Base-by-base conservation (phyloP, 2,329 filamentous ascomycete species). In the Parascedosporium putredinis region DNA sequence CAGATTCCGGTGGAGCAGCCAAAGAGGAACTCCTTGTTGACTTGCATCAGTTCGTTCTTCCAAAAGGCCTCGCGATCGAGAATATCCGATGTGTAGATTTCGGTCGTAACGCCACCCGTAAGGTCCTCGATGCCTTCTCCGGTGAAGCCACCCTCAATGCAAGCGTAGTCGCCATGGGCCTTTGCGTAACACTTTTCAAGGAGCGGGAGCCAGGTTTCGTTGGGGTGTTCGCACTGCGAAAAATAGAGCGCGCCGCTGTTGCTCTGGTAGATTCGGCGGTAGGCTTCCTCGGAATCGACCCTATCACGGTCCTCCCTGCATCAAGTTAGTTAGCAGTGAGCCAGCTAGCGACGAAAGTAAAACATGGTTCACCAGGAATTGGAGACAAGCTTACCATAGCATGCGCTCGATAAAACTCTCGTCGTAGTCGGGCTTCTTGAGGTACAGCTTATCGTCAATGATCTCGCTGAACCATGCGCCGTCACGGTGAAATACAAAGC, bases 131-230 rank as follows among this genome's bases (percentile, higher is more conserved):
- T 69, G 5, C 72, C 78, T 57, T 81, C 78, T 16, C 78, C 72
- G 9, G 70, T 70, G 60, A 82, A 88, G 0, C 86, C 86, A 5
- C 86, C 85, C 36, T 85, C 76, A 29, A 94, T 86, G 1, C 83
- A 76, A 16, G 74, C 78, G 56, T 85, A 94, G 59, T 93, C 87
- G 3, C 85, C 86, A 54, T 90, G 86, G 0, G 84, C 84, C 61
- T 90, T 90, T 16, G 86, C 86, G 57, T 86, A 89, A 1, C 84
- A 84, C 63, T 90, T 90, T 58, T 90, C 86, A 1, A 90, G 73
- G 20, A 90, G 70, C 1, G 86, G 85, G 25, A 90, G 71, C 86
- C 86, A 90, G 0, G 84, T 90, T 63, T 90, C 85, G 57, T 88
- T 86, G 2, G 81, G 78, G 55, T 86, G 77, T 52, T 77, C 76